Evolutionary conservation across 2,329 filamentous ascomycete genomes (phyloP), one percentile per base, ranked within the genome.

Genomic region (Paracoccidioides brasiliensis): DNA sequence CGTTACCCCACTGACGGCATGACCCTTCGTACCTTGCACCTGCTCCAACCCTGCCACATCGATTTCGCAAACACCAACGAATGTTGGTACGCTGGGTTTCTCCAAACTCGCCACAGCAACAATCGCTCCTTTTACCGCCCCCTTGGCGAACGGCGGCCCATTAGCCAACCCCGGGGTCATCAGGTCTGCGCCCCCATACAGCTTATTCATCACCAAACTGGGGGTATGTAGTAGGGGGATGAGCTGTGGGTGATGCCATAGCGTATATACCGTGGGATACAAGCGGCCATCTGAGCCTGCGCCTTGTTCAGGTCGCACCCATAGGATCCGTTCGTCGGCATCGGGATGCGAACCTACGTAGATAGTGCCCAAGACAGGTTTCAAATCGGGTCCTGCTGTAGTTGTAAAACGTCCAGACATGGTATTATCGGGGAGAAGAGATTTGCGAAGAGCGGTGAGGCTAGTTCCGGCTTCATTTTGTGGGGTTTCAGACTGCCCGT

Each of bases 101-200:
- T 82, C 76, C 50, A 80, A 67, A 57, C 79, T 79, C 3, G 82
- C 81, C 28, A 86, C 76, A 3, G 80, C 82, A n/a, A 84, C 81
- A 32, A 85, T 69, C 3, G 80, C 73, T 1, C 78, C 81, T 63
- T 80, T 80, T 53, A 74, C 79, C 2, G 83, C 83, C 49, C 72
- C 73, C 40, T 70, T 62, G 3, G 82, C 80, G 63, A 85, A 86
- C 1, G 82, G 82, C 9, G 82, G 81, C 0, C 83, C 82, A 53
- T 79, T 77, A 33, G 82, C 78, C 12, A 86, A 69, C 7, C 83
- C 83, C 1, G 83, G 83, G 0, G 79, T 84, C 83, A 86, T 86
- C 50, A 86, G 70, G 66, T 85, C 82, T 22, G 83, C 82, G 3
- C 83, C 83, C 6, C 77, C 76, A 56, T 78, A 79, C 7, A 86